phyloP scores from a whole-genome alignment of 768 basidiomycete species.

The Clitopilus passeckerianus region DNA sequence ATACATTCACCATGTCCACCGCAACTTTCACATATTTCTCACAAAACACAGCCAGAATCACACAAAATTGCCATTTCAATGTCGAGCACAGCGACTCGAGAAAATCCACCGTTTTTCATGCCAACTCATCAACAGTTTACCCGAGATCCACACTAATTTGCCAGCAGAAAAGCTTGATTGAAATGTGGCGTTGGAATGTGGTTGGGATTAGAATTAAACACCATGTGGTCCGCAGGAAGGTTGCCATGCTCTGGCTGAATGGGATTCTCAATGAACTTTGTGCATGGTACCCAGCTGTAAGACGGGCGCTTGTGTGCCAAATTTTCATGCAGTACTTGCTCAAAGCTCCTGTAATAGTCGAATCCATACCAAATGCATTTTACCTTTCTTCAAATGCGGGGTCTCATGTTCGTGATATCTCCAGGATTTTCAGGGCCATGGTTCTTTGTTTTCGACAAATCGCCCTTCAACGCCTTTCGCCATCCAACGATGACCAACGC shows the following conservation, averaged over 20 bases:
- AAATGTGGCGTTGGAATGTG: not conserved
- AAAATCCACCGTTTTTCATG: not conserved
- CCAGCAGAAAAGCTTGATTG: not conserved
- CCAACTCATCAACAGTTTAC: not conserved
- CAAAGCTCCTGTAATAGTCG: too few relatives aligned
- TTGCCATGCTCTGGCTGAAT: not conserved
- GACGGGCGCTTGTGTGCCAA: too few relatives aligned
- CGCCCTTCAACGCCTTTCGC: too few relatives aligned
- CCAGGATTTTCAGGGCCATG: too few relatives aligned
- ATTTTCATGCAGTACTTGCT: too few relatives aligned
- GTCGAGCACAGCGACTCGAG: not conserved
- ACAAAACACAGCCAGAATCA: not conserved
- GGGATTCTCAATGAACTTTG: too few relatives aligned
- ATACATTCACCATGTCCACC: not conserved
- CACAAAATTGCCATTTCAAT: not conserved
- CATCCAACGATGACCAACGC: too few relatives aligned
- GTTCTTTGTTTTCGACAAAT: too few relatives aligned
- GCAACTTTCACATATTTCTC: not conserved
- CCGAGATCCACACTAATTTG: not conserved
- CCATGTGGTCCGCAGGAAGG: not conserved
- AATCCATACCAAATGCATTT: too few relatives aligned
- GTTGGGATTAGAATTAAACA: not conserved
- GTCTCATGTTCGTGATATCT: too few relatives aligned
- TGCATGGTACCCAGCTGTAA: too few relatives aligned
- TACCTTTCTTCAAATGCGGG: too few relatives aligned